Conservation (phyloP, 148 eudicot species). For the Silene latifolia region DNA sequence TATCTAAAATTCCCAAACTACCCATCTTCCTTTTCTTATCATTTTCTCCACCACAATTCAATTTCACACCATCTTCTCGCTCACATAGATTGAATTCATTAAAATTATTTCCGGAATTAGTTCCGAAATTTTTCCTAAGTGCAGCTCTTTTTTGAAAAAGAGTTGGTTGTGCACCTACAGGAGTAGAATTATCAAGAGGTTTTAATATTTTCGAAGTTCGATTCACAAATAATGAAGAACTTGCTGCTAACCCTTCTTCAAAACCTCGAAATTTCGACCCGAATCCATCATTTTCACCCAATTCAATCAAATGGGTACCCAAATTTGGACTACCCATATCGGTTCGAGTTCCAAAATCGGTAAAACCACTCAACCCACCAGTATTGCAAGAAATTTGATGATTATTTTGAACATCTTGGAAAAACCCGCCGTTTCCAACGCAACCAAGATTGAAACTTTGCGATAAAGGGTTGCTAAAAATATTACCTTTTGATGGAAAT, state of each 20-base stretch:
- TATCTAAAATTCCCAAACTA: constrained; percentile 45
- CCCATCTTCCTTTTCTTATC: constrained; percentile 41
- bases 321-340: constrained; percentile 46
- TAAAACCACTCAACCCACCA: constrained; percentile 41
- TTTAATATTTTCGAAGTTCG: constrained; percentile 53
- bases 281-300: constrained; percentile 31
- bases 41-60: constrained; percentile 14
- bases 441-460: constrained; percentile 38
- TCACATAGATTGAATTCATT: constrained; percentile 25
- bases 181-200: constrained; percentile 68
- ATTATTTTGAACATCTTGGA: constrained; percentile 16
- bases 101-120: constrained; percentile 29
- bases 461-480: constrained; percentile 33
- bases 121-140: constrained; percentile 53
- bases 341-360: constrained; percentile 35
- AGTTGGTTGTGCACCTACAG: constrained; percentile 72
- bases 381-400: constrained; percentile 21
- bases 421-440: constrained; percentile 36
- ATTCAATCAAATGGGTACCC: constrained; percentile 44
- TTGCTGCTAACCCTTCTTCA: constrained; percentile 40
- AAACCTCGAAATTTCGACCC: constrained; percentile 38
- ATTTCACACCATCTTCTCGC: constrained; percentile 19
- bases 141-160: constrained; percentile 93
- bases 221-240: constrained; percentile 45
- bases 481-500: constrained; percentile 34